Evolutionary conservation across 129 eudicot species (phyloP), one percentile per base, ranked within the genome.

Genomic region (sunflower (Helianthus annuus)): DNA sequence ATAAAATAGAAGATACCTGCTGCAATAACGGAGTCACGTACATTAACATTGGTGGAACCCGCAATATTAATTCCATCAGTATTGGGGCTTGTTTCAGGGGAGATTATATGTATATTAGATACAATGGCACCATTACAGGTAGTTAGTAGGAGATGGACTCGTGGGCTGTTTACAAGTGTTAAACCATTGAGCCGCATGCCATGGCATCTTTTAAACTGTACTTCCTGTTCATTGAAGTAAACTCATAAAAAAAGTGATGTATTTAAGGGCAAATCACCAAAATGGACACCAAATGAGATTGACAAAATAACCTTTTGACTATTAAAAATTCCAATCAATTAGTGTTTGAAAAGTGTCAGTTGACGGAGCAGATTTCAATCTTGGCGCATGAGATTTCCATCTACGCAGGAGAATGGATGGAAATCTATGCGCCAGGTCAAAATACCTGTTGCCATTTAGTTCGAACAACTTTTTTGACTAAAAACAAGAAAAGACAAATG

Each of bases 41-140:
- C 67, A 15, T 62, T 72, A 45, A 90, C 79, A 39, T 77, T 81
- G 60, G 70, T 85, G 3, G 87, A 85, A 52, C 84, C 66, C 11
- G 85, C 68, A 60, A 90, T 38, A 72, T 85, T 70, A 1, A 87
- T 87, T 8, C 87, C 97, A 71, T 90, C 97, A 2, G 95, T 90
- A 48, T 90, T 90, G 3, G 87, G 91, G 87, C 95, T 90, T 46
- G 77, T 80, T 55, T 81, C 83, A 3, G 97, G 97, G 17, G 97
- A 91, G 7, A 76, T 74, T 48, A 87, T 69, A 7, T 70, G 77
- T n/a, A 90, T 52, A 57, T 90, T 77, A 57, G 91, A 73, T 51
- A 87, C 46, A 1, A 74, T 38, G 7, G 59, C 90, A 65, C 77
- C 90, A 10, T 81, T 73, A 29, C 84, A 85, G 38, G 74, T 59